Evolutionary conservation across 164 flowering plant genomes (phyloP).

Genomic region (Houttuynia cordata): DNA sequence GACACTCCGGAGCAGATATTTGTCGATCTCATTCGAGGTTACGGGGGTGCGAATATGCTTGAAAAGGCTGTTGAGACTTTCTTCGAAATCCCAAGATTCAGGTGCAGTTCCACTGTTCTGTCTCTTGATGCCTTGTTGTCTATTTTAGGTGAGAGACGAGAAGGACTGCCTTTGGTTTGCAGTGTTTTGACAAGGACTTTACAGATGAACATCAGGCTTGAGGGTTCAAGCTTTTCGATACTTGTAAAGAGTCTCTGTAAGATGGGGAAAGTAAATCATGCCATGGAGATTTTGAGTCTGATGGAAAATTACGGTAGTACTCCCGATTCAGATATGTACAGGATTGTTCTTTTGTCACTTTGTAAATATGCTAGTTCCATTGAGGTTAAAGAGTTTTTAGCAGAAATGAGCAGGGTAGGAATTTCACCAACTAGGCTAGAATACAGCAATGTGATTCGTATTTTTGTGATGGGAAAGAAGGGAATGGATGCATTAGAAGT

Average conservation of each 20-base stretch:
- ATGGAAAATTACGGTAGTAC: slow-evolving; percentile 35
- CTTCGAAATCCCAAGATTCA: slow-evolving; percentile 43
- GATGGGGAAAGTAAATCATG: slow-evolving; percentile 32
- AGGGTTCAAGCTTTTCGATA: slow-evolving; percentile 42
- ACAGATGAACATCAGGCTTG: slow-evolving; percentile 47
- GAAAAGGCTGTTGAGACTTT: slow-evolving; percentile 51
- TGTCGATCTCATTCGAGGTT: slow-evolving; percentile 31
- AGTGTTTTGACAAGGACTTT: slow-evolving; percentile 32
- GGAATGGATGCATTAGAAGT: slow-evolving; percentile 37
- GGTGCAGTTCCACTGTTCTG: slow-evolving; percentile 53
- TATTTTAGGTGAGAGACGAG: slow-evolving; percentile 26
- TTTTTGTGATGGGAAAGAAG: slow-evolving; percentile 35
- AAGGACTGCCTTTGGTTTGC: slow-evolving; percentile 34
- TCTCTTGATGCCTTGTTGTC: slow-evolving; percentile 49
- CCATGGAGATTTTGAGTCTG: slow-evolving; percentile 36
- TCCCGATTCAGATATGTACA: slow-evolving; percentile 34
- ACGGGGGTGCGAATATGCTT: slow-evolving; percentile 21
- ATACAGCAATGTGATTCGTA: slow-evolving; percentile 37
- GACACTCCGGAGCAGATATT: slow-evolving; percentile 50
- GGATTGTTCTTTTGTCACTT: slow-evolving; percentile 30
- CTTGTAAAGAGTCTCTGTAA: slow-evolving; percentile 49
- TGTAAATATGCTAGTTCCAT: slow-evolving; percentile 22
- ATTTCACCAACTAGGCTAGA: slow-evolving; percentile 32
- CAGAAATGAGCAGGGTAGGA: slow-evolving; percentile 33
- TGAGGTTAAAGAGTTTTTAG: slow-evolving; percentile 36